phyloP scores from a whole-genome alignment of 257 asterid species.

The Gynochthodes officinalis region DNA sequence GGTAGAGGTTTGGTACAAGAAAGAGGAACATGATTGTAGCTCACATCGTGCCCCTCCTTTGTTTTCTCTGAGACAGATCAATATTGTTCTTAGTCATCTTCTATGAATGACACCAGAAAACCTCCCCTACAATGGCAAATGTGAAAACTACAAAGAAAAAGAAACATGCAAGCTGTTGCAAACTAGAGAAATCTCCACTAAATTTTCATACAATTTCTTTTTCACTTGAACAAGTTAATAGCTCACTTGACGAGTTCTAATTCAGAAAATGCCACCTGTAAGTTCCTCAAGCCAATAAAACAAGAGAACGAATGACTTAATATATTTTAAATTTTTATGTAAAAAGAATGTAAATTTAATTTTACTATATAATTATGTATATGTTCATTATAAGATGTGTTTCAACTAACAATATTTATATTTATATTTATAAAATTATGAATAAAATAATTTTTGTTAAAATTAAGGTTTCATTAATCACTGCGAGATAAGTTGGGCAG shows the following conservation, averaged over 20 bases:
- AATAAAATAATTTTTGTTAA: no score
- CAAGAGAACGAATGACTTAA: not conserved
- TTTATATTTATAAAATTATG: no score
- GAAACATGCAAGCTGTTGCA: not conserved
- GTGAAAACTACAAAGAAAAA: not conserved
- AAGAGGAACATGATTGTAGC: conserved; percentile 27
- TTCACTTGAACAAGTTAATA: not conserved
- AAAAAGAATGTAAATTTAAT: no score
- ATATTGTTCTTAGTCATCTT: not conserved
- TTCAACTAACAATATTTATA: no score
- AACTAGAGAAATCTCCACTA: not conserved
- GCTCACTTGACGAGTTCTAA: not conserved
- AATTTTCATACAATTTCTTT: not conserved
- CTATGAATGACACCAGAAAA: conserved; percentile 1
- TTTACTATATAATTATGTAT: no score
- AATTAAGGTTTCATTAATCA: no score
- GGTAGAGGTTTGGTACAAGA: conserved; percentile 36
- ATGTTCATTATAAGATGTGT: no score
- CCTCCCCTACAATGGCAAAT: not conserved
- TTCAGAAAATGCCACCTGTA: not conserved
- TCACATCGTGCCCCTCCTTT: conserved; percentile 35
- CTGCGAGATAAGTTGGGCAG: no score
- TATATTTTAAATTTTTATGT: no score
- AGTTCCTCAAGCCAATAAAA: conserved; percentile 10
- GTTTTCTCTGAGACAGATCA: conserved; percentile 40